Percentiles rank a stretch among this genome's conserved stretches.
Evolutionary conservation across 2,329 filamentous ascomycete genomes (phyloP).

Genomic region (Bimuria novae-zelandiae): DNA sequence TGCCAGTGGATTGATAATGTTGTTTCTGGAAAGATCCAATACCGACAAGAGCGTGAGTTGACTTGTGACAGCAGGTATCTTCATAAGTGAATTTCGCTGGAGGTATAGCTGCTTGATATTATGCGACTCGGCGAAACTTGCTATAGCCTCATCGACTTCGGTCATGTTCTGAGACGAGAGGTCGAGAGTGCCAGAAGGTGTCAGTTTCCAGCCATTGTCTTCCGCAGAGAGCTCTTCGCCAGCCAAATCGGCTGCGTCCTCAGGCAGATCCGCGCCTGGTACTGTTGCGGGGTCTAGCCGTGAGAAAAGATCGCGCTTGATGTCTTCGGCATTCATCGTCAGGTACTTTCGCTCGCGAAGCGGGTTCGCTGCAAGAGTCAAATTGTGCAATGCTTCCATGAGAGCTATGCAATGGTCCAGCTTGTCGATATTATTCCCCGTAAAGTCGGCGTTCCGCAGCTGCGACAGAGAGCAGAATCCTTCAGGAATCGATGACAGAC

Average conservation of each 20-base stretch:
- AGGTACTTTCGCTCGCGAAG: constrained; percentile 85
- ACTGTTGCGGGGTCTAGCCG: constrained; percentile 62
- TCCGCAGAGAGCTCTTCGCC: constrained; percentile 5
- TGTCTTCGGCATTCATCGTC: constrained; percentile 75
- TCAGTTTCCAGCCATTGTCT: constrained; percentile 36
- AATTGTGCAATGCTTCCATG: constrained; percentile 76
- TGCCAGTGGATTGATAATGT: constrained; percentile 55
- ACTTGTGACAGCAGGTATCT: constrained; percentile 70
- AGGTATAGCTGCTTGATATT: constrained; percentile 66
- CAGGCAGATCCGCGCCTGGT: constrained; percentile 9
- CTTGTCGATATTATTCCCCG: constrained; percentile 78
- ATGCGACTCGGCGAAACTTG: constrained; percentile 52
- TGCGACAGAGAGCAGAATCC: constrained; percentile 72
- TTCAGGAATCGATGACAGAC: constrained; percentile 72
- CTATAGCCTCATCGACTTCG: constrained; percentile 42
- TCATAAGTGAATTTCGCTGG: constrained; percentile 75
- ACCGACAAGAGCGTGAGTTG: constrained; percentile 72
- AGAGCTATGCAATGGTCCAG: constrained; percentile 76
- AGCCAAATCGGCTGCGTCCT: constrained; percentile 11
- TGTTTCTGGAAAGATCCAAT: constrained; percentile 78
- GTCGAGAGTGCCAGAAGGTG: constrained; percentile 47
- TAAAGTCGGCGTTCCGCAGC: constrained; percentile 79
- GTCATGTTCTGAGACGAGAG: constrained; percentile 47
- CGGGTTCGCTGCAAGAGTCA: constrained; percentile 87
- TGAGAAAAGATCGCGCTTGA: constrained; percentile 73